These are phyloP conservation scores for Hamigera avellanea DNA, from an alignment of 495 filamentous ascomycete species.

Conservation along the genomic window DNA sequence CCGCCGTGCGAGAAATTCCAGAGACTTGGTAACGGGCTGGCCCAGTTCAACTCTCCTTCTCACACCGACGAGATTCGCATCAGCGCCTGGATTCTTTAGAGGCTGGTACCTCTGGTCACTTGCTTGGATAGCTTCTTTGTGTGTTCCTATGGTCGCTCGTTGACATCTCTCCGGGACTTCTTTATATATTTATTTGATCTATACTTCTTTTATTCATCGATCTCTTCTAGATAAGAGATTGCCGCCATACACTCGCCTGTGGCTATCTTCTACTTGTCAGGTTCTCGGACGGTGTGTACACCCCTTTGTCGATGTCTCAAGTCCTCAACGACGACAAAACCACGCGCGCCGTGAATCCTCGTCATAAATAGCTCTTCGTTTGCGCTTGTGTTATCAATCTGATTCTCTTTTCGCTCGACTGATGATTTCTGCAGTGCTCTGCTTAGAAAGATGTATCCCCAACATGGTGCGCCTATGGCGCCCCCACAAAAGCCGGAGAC, in stretches of 20 bases:
- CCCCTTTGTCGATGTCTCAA: conserved; percentile 1
- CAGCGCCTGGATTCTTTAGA: conserved; percentile 16
- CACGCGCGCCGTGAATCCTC: neutral
- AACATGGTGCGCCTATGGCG: conserved; percentile 45
- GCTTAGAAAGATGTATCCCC: conserved; percentile 35
- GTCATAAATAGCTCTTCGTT: conserved; percentile 7
- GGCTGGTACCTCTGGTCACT: conserved; percentile 27
- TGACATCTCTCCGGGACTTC: conserved; percentile 3
- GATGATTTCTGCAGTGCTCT: conserved; percentile 4
- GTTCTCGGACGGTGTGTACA: conserved; percentile 2
- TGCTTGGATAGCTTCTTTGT: conserved; percentile 10
- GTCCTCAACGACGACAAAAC: neutral
- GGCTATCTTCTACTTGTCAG: conserved; percentile 1
- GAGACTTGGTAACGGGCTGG: conserved; percentile 31
- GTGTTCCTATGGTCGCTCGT: conserved; percentile 13
- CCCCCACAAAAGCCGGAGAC: conserved; percentile 90
- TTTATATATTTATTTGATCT: conserved; percentile 2
- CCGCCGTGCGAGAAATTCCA: conserved; percentile 29
- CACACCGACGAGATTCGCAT: conserved; percentile 11
- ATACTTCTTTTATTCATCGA: neutral
- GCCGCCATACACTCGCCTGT: neutral
- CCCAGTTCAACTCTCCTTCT: conserved; percentile 25
- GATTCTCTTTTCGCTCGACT: conserved; percentile 2
- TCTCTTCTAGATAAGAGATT: conserved; percentile 3
- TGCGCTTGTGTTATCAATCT: conserved; percentile 9